Evolutionary conservation across 371 early-diverging fungal genomes (phyloP).

Genomic region (Zychaea mexicana): DNA sequence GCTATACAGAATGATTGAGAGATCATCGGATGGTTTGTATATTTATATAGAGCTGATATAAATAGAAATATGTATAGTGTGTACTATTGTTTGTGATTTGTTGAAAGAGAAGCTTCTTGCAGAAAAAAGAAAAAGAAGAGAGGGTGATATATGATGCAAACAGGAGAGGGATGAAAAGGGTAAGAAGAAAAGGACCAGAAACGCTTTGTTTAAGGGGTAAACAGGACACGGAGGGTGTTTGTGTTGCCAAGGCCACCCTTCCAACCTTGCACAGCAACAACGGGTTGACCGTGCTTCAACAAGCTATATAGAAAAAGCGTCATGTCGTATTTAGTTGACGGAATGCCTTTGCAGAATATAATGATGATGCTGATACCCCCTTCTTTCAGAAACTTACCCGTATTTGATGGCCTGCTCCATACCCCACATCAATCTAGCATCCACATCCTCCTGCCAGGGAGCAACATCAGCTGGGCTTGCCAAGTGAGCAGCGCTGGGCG

Average conservation of each 20-base stretch:
- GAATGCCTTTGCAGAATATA: too few species aligned
- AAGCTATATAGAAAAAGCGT: slow-evolving; percentile 31
- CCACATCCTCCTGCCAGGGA: slow-evolving; percentile 89
- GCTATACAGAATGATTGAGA: too few species aligned
- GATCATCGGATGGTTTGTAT: not conserved
- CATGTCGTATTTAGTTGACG: too few species aligned
- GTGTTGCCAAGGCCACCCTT: slow-evolving; percentile 82
- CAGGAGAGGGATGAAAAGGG: not conserved
- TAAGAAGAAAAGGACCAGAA: not conserved
- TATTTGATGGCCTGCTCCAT: slow-evolving; percentile 10
- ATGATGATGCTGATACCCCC: too few species aligned
- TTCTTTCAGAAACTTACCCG: slow-evolving; percentile 4
- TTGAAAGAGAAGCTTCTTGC: not conserved
- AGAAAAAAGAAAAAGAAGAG: not conserved
- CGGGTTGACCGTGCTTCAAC: slow-evolving; percentile 67
- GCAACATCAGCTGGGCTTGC: slow-evolving; percentile 41
- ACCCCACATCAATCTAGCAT: slow-evolving; percentile 79
- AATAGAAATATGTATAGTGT: not conserved
- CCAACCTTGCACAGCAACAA: slow-evolving; percentile 87
- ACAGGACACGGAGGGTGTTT: slow-evolving; percentile 81
- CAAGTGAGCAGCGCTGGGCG: slow-evolving; percentile 25
- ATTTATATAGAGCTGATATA: not conserved
- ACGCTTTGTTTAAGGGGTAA: slow-evolving; percentile 27
- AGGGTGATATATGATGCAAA: not conserved
- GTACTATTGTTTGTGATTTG: too few species aligned